Evolutionary conservation across 306 rosid species (phyloP).

Genomic region (apple (Malus domestica)): ASM211411v1 NC_041796.1:4338001-4338500

Average conservation of each 20-base stretch:
- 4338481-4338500: conserved; percentile 26
- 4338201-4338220: conserved; percentile 45
- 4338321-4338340: conserved; percentile 28
- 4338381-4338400: conserved; percentile 35
- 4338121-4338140: conserved; percentile 68
- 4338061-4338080: conserved; percentile 63
- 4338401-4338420: conserved; percentile 33
- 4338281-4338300: conserved; percentile 52
- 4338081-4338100: conserved; percentile 50
- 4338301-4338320: conserved; percentile 27
- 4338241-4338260: conserved; percentile 44
- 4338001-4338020: conserved; percentile 59
- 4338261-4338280: conserved; percentile 50
- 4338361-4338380: conserved; percentile 32
- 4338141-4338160: conserved; percentile 40
- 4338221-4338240: conserved; percentile 65
- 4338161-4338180: conserved; percentile 88
- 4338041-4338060: conserved; percentile 65
- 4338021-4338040: conserved; percentile 60
- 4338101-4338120: conserved; percentile 77
- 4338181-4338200: conserved; percentile 71
- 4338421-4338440: conserved; percentile 35
- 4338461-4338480: conserved; percentile 24
- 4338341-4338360: conserved; percentile 31
- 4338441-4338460: conserved; percentile 27